Base-by-base conservation (phyloP, 192 early-diverging fungal genomes). In the Mycoemilia scoparia region DNA sequence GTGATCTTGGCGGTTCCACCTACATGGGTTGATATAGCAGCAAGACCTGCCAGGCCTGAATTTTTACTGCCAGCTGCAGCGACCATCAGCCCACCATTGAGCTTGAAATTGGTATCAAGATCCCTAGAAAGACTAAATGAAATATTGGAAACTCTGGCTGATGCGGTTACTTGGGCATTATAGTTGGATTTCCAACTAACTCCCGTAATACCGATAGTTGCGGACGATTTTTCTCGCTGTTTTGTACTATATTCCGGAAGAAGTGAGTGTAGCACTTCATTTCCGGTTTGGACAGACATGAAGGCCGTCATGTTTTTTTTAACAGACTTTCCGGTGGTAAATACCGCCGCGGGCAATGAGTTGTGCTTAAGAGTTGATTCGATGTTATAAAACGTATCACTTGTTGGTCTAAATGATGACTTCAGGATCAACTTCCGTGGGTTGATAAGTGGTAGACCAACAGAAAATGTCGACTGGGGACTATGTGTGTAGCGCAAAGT, bases 221-320 rank as follows among this genome's bases (percentile, higher is more conserved):
- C n/a, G n/a, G n/a, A n/a, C n/a, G n/a, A n/a, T n/a, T n/a, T n/a
- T n/a, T n/a, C n/a, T n/a, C n/a, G n/a, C n/a, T n/a, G n/a, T n/a
- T n/a, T n/a, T n/a, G n/a, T n/a, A n/a, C n/a, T n/a, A n/a, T n/a
- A n/a, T n/a, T n/a, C n/a, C n/a, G n/a, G n/a, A n/a, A n/a, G n/a
- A n/a, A n/a, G n/a, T n/a, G n/a, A n/a, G n/a, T n/a, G n/a, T n/a
- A n/a, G n/a, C n/a, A n/a, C n/a, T n/a, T n/a, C n/a, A n/a, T 73
- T 62, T 20, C 87, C 87, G 2, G 85, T 79, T 34, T 69, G 69
- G 29, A 73, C 80, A 4, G 75, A 78, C 34, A 96, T 46, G 33
- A 68, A 75, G 3, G 75, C 86, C 6, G 75, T 80, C n/a, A 66
- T 64, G 1, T 57, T 51, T 7, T 41, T 36, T 11, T 71, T 69